Percentiles rank a stretch among this genome's conserved stretches.
phyloP scores from a whole-genome alignment of 169 alveolate species.

The Eimeria nieschulzi region DNA sequence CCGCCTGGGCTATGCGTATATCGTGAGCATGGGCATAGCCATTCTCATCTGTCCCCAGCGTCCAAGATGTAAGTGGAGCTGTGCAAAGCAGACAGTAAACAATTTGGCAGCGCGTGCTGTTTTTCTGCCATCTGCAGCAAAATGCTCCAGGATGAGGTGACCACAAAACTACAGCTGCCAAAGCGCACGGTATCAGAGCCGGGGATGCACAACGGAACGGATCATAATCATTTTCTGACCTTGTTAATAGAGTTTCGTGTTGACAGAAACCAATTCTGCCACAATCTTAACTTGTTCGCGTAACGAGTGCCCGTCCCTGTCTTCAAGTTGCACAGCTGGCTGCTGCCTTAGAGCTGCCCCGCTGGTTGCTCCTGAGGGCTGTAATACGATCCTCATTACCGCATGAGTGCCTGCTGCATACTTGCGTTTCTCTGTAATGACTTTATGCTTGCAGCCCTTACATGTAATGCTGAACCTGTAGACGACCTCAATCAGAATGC shows the following conservation, averaged over 20 bases:
- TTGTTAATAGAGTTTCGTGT: no score
- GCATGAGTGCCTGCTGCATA: constrained; percentile 55
- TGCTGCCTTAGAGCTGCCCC: constrained; percentile 32
- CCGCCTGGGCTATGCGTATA: constrained; percentile 28
- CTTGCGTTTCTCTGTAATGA: constrained; percentile 25
- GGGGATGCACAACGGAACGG: no score
- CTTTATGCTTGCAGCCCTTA: constrained; percentile 34
- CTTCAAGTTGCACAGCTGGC: constrained; percentile 49
- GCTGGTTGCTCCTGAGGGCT: constrained; percentile 59
- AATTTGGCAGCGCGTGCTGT: no score
- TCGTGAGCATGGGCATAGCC: constrained; percentile 42
- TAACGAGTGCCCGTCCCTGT: constrained; percentile 34
- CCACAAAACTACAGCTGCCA: no score
- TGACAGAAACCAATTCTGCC: constrained; percentile 22
- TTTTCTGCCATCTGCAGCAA: background rate
- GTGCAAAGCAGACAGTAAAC: background rate
- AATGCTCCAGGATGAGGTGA: no score
- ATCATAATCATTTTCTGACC: no score
- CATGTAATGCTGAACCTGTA: constrained; percentile 60
- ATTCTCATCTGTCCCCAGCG: constrained; percentile 24
- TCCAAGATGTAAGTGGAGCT: constrained; percentile 43
- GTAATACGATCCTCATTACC: background rate
- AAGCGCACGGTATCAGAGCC: no score
- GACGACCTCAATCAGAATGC: constrained; percentile 39
- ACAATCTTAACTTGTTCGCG: background rate